Percentiles rank a stretch among this genome's conserved stretches.
phyloP scores from a whole-genome alignment of 768 basidiomycete genomes.

The Lactifluus volemus region DNA sequence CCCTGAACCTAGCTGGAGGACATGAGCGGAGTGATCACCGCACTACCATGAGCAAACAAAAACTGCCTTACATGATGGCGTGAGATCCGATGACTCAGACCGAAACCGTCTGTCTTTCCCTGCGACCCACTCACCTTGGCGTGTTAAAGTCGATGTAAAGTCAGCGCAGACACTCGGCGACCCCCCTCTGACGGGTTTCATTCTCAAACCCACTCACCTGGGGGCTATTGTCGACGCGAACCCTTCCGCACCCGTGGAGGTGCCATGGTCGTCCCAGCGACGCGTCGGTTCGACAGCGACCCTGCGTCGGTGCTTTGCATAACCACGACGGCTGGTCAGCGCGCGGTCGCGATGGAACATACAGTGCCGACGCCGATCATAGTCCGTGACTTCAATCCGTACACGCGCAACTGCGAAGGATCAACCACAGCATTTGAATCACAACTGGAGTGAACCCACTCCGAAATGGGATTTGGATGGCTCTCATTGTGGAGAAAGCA shows the following conservation, averaged over 20 bases:
- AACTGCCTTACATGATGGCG: no score
- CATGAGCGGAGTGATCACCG: no score
- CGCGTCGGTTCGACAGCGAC: constrained; percentile 24
- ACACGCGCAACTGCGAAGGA: not conserved
- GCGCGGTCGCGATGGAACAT: constrained; percentile 19
- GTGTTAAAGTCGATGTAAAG: no score
- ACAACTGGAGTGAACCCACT: not conserved
- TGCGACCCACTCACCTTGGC: no score
- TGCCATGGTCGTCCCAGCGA: constrained; percentile 20
- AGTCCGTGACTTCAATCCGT: constrained; percentile 23
- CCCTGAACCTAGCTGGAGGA: no score
- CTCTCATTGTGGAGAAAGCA: constrained; percentile 2
- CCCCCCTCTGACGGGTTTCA: no score
- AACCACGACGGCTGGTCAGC: constrained; percentile 27
- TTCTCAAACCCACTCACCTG: no score
- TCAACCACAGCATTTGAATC: not conserved
- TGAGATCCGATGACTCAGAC: no score
- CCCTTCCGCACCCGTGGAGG: not conserved
- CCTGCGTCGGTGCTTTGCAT: constrained; percentile 24
- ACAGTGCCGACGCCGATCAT: constrained; percentile 5
- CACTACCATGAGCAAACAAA: no score
- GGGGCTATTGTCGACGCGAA: no score
- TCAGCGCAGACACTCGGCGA: no score
- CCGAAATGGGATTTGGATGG: constrained; percentile 1
- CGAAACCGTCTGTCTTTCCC: no score